A percentile compares a stretch with the other conserved stretches of the same genome.
These are phyloP conservation scores for Apiospora saccharicola DNA, from an alignment of 2,329 filamentous ascomycete genomes.

Conservation along the genomic window DNA sequence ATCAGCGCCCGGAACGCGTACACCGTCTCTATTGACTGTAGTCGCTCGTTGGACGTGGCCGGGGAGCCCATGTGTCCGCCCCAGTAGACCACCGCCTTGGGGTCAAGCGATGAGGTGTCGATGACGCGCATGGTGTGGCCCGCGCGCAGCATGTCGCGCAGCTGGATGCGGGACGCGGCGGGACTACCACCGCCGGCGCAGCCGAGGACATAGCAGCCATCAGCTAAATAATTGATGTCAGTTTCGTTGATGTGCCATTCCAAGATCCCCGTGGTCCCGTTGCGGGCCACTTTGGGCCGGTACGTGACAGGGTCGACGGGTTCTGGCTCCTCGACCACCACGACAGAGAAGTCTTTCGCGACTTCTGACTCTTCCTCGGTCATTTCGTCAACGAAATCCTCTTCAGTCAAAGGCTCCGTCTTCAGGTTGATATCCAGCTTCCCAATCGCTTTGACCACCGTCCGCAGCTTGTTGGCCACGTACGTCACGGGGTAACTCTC, in stretches of 20 bases:
- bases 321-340: background rate
- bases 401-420: background rate
- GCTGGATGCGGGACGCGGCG: background rate
- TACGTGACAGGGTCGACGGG: conserved; percentile 3
- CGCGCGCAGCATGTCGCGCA: conserved; percentile 5
- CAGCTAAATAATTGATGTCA: conserved; percentile 1
- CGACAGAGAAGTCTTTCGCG: background rate
- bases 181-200: conserved; percentile 7
- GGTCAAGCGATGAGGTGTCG: conserved; percentile 1
- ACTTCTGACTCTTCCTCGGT: conserved; percentile 6
- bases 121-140: conserved; percentile 19
- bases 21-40: conserved; percentile 2
- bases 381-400: background rate
- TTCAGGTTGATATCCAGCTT: background rate
- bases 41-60: background rate
- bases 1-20: background rate
- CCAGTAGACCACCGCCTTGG: background rate
- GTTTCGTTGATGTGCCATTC: conserved; percentile 16
- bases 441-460: conserved; percentile 9
- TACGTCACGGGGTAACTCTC: conserved; percentile 3
- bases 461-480: conserved; percentile 7
- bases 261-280: background rate
- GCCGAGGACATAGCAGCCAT: conserved; percentile 9
- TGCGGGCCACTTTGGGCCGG: background rate
- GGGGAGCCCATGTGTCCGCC: conserved; percentile 12